Evolutionary conservation across 441 rosid species (phyloP), one percentile per base, ranked within the genome.

Genomic region (Pelargonium fulgidum): DNA sequence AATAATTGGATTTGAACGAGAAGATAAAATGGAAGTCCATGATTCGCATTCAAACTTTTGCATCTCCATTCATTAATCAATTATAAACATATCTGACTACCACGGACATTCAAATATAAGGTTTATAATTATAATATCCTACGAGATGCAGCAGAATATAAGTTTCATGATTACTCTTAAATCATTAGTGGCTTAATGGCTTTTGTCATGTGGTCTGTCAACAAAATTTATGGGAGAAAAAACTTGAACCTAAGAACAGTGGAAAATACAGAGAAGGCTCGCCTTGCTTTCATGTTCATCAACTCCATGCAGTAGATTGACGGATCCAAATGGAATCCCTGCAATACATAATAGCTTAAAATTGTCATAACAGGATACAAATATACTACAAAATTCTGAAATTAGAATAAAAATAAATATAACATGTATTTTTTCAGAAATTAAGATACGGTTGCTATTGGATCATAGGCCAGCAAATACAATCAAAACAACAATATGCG

Each of bases 261-360:
- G 67, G 65, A 47, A 69, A 61, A 48, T 12, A 39, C 44, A 73
- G 59, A 68, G 70, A 72, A 64, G 71, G 13, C 64, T 78, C 84
- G 81, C 99, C 98, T 89, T 94, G 88, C 97, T 94, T 87, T 94
- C 99, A 77, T 92, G 85, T 79, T 87, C 91, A 82, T 94, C 97
- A 79, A 94, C 98, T 70, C 99, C 99, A 47, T 87, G 76, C 87
- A 85, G 69, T 62, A 94, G 81, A 84, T 94, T 94, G 67, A 92
- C 98, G 62, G 98, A 94, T 75, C 99, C 98, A 78, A 81, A 94
- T 68, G 97, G 99, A 74, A 94, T 92, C 80, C 99, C 98, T 94
- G 84, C 78, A 84, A 76, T 14, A 58, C 50, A 45, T 64, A 45
- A 74, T 59, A 71, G 72, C 65, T 72, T 70, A 64, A 58, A 63